Conservation (phyloP, 2,329 filamentous ascomycete genomes). For the Botrytis aclada region DNA sequence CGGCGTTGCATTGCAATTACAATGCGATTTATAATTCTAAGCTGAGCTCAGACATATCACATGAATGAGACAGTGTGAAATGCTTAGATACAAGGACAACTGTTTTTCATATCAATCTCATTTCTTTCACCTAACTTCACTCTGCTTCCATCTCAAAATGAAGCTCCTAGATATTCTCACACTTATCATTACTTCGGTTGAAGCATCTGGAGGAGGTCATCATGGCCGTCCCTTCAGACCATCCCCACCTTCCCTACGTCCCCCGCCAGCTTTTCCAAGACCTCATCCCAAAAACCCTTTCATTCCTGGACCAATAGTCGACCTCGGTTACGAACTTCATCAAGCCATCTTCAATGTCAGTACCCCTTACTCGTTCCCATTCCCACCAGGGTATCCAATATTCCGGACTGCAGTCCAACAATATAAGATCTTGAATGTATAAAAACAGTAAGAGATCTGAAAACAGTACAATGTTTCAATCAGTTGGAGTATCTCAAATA, state of each 20-base stretch:
- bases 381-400: no score
- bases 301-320: neutral
- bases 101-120: no score
- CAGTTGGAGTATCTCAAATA: no score
- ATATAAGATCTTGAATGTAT: no score
- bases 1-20: neutral
- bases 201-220: neutral
- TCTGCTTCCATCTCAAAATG: neutral
- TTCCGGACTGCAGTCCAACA: no score
- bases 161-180: neutral
- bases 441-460: no score
- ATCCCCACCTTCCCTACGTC: neutral
- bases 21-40: neutral
- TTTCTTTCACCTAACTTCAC: neutral
- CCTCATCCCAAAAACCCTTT: neutral
- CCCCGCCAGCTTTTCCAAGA: neutral
- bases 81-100: neutral
- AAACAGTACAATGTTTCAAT: no score
- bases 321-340: neutral
- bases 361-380: neutral
- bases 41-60: neutral
- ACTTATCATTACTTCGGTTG: neutral
- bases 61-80: neutral
- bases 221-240: neutral
- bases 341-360: neutral